Evolutionary conservation across 352 stramenopile genomes (phyloP).

Genomic region (Pythium rishiriense): DNA sequence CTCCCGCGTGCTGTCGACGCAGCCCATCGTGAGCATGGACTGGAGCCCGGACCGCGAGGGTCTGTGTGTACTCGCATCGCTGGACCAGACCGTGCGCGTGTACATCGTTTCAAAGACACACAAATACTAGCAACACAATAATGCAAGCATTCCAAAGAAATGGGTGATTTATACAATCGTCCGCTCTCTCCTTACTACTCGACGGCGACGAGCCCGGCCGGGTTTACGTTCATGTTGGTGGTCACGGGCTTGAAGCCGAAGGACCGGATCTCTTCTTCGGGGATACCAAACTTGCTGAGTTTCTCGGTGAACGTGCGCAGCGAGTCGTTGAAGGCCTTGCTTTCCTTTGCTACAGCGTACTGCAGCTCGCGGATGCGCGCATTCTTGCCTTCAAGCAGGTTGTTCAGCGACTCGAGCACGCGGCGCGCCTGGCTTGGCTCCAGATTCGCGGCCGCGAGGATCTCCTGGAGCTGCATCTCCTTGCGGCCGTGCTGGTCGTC

Average conservation of each 20-base stretch:
- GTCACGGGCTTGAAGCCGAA: slow-evolving; percentile 62
- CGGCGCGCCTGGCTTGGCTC: slow-evolving; percentile 66
- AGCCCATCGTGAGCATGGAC: slow-evolving; percentile 96
- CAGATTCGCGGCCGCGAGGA: slow-evolving; percentile 70
- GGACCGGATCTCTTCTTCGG: slow-evolving; percentile 68
- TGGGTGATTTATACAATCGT: too few species aligned
- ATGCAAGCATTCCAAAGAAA: neutral
- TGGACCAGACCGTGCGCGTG: slow-evolving; percentile 95
- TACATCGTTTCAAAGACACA: slow-evolving; percentile 96
- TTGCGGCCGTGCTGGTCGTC: slow-evolving; percentile 80
- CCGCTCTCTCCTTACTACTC: slow-evolving; percentile 32
- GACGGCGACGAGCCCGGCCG: slow-evolving; percentile 69
- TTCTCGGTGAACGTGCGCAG: slow-evolving; percentile 75
- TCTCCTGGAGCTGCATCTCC: slow-evolving; percentile 63
- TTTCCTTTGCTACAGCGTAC: slow-evolving; percentile 68
- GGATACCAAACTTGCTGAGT: slow-evolving; percentile 62
- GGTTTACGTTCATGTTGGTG: slow-evolving; percentile 59
- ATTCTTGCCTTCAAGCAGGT: slow-evolving; percentile 64
- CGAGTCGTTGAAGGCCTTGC: slow-evolving; percentile 80
- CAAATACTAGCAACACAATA: slow-evolving; percentile 81
- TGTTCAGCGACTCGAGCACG: slow-evolving; percentile 70
- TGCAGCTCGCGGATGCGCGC: slow-evolving; percentile 54
- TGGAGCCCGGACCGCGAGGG: slow-evolving; percentile 95
- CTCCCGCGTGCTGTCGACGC: slow-evolving; percentile 93
- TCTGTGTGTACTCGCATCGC: slow-evolving; percentile 87